A percentile compares a stretch with the other conserved stretches of the same genome.
Conservation (phyloP, 257 asterid genomes). For the Echium plantagineum region DNA sequence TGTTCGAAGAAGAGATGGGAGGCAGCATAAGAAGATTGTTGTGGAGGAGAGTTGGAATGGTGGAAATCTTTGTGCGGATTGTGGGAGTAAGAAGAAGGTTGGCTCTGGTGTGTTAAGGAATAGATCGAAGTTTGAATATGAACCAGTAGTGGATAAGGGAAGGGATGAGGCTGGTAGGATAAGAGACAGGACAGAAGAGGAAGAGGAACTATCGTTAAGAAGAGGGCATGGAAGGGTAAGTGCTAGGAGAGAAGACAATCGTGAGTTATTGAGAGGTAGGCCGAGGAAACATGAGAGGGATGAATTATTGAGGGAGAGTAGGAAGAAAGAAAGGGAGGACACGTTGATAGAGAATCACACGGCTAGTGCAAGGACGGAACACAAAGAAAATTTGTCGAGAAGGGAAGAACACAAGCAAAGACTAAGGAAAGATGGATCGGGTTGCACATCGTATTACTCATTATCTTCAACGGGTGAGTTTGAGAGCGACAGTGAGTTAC, state of each 20-base stretch:
- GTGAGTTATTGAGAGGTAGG: conserved; percentile 4
- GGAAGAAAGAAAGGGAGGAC: conserved; percentile 25
- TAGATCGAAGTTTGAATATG: conserved; percentile 24
- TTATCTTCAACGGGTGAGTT: conserved; percentile 47
- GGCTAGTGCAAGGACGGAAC: background rate
- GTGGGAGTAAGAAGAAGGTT: conserved; percentile 30
- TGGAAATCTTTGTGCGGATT: conserved; percentile 8
- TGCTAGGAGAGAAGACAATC: conserved; percentile 17
- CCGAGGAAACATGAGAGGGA: conserved; percentile 19
- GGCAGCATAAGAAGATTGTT: conserved; percentile 27
- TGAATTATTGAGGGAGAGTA: conserved; percentile 15
- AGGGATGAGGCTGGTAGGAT: conserved; percentile 31
- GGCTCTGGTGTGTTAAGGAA: conserved; percentile 27
- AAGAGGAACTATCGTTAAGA: conserved; percentile 13
- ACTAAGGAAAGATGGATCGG: conserved; percentile 58
- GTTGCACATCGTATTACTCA: conserved; percentile 75
- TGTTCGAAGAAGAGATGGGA: conserved; percentile 29
- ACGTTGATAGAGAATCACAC: background rate
- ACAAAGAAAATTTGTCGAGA: conserved; percentile 20
- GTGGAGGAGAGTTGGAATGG: conserved; percentile 29
- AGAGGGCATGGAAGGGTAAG: conserved; percentile 14
- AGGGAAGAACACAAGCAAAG: conserved; percentile 31
- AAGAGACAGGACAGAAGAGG: conserved; percentile 27
- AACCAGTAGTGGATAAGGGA: conserved; percentile 13
- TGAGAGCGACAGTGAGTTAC: conserved; percentile 40